Percentiles rank a stretch among this genome's conserved stretches.
Conservation (phyloP, 495 filamentous ascomycete species). For the Choiromyces venosus region DNA sequence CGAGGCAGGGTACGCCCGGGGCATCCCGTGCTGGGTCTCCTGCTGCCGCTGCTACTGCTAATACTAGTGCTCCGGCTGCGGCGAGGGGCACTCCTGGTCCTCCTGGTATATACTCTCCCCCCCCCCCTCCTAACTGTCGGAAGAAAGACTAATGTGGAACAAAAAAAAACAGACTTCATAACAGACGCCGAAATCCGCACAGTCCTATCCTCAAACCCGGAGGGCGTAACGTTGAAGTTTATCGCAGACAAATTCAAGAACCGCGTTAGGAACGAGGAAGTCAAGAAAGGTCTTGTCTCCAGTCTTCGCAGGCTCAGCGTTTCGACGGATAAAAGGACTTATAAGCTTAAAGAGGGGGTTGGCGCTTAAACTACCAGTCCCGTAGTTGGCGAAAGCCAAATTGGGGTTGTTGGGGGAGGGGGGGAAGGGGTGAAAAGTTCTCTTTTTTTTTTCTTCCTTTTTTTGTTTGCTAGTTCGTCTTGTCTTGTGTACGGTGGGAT, state of each 20-base stretch:
- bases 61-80: constrained; percentile 46
- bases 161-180: constrained; percentile 45
- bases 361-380: too few species aligned
- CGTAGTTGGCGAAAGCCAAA: too few species aligned
- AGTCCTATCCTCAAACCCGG: constrained; percentile 55
- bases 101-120: constrained; percentile 32
- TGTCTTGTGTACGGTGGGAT: too few species aligned
- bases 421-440: background rate
- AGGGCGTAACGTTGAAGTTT: constrained; percentile 57
- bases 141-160: background rate
- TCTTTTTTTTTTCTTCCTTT: background rate
- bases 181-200: constrained; percentile 66
- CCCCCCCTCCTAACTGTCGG: background rate
- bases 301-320: constrained; percentile 33
- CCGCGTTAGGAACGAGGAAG: constrained; percentile 30
- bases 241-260: constrained; percentile 35
- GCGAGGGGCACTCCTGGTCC: constrained; percentile 48
- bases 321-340: constrained; percentile 27
- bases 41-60: constrained; percentile 32
- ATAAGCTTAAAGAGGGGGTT: constrained; percentile 30
- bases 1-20: constrained; percentile 52
- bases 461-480: background rate
- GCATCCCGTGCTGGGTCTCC: background rate
- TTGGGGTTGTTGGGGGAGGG: background rate
- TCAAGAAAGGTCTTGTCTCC: constrained; percentile 29